Evolutionary conservation across 1,139 yeast species (phyloP), one percentile per base, ranked within the genome.

Genomic region (Pichia norvegensis): DNA sequence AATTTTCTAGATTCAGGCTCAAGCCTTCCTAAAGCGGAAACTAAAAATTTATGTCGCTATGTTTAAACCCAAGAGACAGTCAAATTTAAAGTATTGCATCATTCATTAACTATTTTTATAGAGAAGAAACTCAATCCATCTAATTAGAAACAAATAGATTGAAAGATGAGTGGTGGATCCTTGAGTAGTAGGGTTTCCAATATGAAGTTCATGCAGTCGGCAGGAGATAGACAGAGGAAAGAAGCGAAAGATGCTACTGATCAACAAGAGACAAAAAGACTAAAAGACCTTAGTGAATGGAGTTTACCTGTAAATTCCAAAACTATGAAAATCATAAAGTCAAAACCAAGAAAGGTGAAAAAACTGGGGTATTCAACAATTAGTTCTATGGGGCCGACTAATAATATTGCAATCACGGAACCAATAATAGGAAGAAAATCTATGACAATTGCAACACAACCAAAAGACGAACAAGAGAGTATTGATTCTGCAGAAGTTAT

Each of bases 201-300:
- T 72, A 82, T 82, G 90, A 82, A 82, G 72, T 77, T 77, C 63
- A 77, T 76, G 81, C 52, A 52, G 17, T 19, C 23, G 7, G 51
- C 47, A 19, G 46, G 44, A 3, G 45, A 48, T 20, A 46, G 36
- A 21, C 38, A 46, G 19, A 20, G 43, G 29, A 43, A 42, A 33
- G 36, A 39, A n/a, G 39, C 29, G 5, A 65, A 67, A 52, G 66
- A 63, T 45, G 74, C 74, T 4, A 69, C 64, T 38, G 61, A 63
- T 17, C 9, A 58, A 43, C 66, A 63, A 46, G 54, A 60, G 22
- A 58, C 56, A 29, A 68, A 62, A 43, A 74, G 69, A 53, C 60
- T 75, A 27, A 68, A 67, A 43, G 88, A 80, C 60, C 53, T 66
- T 16, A 80, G 85, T 27, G 83, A 76, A 64, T 82, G 90, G 90